These are phyloP conservation scores for Syzygium malaccense DNA, from an alignment of 441 rosid genomes.

Conservation along the genomic window DNA sequence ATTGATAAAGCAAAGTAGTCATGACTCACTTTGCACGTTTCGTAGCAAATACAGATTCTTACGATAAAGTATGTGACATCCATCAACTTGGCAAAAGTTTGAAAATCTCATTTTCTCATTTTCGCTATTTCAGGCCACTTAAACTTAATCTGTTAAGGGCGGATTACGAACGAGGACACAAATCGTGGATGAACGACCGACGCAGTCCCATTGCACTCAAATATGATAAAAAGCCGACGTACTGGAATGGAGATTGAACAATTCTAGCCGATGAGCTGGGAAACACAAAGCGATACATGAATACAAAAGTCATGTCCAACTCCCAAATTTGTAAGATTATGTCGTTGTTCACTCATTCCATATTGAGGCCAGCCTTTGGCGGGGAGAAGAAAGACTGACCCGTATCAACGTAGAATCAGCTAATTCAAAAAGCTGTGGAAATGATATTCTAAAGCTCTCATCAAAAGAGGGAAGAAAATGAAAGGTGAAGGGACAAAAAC, in stretches of 20 bases:
- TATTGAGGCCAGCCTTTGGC: neutral
- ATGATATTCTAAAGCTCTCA: neutral
- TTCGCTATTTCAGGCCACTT: neutral
- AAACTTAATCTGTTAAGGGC: neutral
- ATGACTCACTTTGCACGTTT: neutral
- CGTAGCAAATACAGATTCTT: neutral
- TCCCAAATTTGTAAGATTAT: neutral
- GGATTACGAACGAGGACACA: neutral
- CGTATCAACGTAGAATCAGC: neutral
- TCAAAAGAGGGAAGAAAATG: neutral
- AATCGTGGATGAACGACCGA: neutral
- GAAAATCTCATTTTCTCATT: neutral
- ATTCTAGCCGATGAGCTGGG: neutral
- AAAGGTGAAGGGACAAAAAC: neutral
- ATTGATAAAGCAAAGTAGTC: neutral
- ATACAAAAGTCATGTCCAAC: neutral
- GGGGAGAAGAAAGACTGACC: neutral
- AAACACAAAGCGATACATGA: neutral
- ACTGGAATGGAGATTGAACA: neutral
- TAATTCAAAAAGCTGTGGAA: neutral
- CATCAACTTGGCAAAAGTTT: accelerated
- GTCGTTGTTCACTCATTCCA: neutral
- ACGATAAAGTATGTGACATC: neutral
- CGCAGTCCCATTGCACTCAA: neutral
- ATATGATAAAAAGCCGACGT: neutral